A percentile compares a stretch with the other conserved stretches of the same genome.
Evolutionary conservation across 2,329 filamentous ascomycete species (phyloP).

Genomic region (Cadophora sp.): DNA sequence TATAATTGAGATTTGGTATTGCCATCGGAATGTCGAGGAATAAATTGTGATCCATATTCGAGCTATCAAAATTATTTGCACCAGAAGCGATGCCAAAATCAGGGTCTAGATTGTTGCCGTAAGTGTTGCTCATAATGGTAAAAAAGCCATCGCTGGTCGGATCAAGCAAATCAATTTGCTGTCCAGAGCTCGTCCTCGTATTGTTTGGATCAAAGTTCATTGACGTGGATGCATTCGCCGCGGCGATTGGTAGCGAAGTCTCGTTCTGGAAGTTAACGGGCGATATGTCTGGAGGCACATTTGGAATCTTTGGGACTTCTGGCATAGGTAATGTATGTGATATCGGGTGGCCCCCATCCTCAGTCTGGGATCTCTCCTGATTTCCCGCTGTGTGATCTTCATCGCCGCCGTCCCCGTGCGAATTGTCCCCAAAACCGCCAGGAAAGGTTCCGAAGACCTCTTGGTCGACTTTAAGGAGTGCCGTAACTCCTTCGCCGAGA

Average conservation of each 20-base stretch:
- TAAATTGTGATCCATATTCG: slow-evolving; percentile 9
- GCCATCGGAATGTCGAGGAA: not conserved
- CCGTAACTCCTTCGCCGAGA: slow-evolving; percentile 2
- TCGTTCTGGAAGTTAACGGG: not conserved
- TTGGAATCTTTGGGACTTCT: not conserved
- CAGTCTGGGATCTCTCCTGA: not conserved
- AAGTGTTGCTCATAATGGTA: not conserved
- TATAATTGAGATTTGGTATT: not conserved
- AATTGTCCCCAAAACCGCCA: slow-evolving; percentile 20
- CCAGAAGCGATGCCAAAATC: not conserved
- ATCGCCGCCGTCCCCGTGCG: slow-evolving; percentile 2
- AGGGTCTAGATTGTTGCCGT: not conserved
- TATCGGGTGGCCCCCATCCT: not conserved
- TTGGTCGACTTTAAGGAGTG: slow-evolving; percentile 13
- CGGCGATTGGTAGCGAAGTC: not conserved
- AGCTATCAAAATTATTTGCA: not conserved
- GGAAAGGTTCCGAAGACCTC: slow-evolving; percentile 22
- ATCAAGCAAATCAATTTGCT: not conserved
- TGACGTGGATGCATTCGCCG: not conserved
- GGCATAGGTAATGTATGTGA: not conserved
- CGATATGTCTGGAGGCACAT: not conserved
- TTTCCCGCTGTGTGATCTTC: slow-evolving; percentile 2
- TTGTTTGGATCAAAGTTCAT: not conserved
- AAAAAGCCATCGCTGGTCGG: not conserved
- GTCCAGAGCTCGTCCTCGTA: not conserved